Evolutionary conservation across 176 grass and related monocot genomes (phyloP).

Genomic region (Alopecurus myosuroides): DNA sequence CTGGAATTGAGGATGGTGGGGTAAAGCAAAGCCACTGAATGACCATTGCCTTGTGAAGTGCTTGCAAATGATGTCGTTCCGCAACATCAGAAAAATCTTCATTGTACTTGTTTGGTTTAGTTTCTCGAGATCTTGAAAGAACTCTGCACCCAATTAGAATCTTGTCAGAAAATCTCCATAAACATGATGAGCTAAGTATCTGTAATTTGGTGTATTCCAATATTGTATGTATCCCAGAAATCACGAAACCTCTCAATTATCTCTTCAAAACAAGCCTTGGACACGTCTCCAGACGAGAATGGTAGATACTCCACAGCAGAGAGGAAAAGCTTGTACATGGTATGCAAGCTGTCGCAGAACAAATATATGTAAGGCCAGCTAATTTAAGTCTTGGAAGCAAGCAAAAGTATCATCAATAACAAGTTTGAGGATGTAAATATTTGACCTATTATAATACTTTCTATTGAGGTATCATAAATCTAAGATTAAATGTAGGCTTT

Average conservation of each 20-base stretch:
- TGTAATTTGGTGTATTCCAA: background rate
- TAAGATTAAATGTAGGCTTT: background rate
- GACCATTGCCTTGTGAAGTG: constrained; percentile 92
- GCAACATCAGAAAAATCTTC: constrained; percentile 66
- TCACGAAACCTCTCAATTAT: constrained; percentile 86
- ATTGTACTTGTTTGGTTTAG: constrained; percentile 45
- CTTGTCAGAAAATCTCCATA: background rate
- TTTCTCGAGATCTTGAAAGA: constrained; percentile 85
- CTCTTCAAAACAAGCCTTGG: constrained; percentile 83
- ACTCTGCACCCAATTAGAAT: constrained; percentile 46
- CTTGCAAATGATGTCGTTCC: constrained; percentile 71
- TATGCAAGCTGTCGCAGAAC: constrained; percentile 53
- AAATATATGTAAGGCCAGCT: constrained; percentile 8
- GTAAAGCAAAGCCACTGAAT: constrained; percentile 98
- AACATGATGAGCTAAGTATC: constrained; percentile 15
- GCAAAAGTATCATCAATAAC: constrained; percentile 3
- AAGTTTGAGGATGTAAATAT: background rate
- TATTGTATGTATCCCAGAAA: constrained; percentile 3
- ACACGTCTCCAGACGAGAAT: constrained; percentile 61
- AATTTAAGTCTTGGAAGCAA: background rate
- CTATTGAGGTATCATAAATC: background rate
- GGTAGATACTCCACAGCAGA: constrained; percentile 91
- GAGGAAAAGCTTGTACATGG: constrained; percentile 90
- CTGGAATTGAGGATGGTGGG: constrained; percentile 69
- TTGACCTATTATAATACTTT: background rate